A percentile compares a stretch with the other conserved stretches of the same genome.
Conservation (phyloP, 2,329 filamentous ascomycete genomes). For the Phaeosphaeria sp. region DNA sequence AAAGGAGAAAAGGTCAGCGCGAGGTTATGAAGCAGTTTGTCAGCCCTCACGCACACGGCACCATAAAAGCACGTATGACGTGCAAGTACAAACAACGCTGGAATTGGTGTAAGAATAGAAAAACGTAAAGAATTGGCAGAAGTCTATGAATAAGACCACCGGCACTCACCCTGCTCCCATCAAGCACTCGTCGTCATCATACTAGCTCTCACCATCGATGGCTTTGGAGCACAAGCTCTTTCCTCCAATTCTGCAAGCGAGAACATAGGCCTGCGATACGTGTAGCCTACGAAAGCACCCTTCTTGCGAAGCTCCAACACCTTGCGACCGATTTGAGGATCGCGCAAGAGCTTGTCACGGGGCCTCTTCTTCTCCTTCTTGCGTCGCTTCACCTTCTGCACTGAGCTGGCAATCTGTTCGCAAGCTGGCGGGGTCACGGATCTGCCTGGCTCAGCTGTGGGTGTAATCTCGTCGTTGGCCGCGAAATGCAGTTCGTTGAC, state of each 20-base stretch:
- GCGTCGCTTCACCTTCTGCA: conserved; percentile 51
- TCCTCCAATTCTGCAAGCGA: conserved; percentile 38
- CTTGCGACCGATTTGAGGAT: conserved; percentile 67
- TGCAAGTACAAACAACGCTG: not conserved
- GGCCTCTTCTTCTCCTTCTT: conserved; percentile 77
- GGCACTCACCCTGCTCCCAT: not conserved
- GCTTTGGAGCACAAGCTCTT: conserved; percentile 10
- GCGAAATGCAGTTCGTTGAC: not conserved
- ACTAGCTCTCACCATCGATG: conserved; percentile 3
- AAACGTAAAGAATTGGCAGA: too few species aligned
- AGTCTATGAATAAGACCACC: too few species aligned
- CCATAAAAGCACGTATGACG: not conserved
- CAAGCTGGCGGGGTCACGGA: not conserved
- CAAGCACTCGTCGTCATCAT: conserved; percentile 17
- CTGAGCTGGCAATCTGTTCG: conserved; percentile 7
- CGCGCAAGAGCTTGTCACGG: conserved; percentile 83
- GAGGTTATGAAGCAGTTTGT: not conserved
- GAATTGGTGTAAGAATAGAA: not conserved
- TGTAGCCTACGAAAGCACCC: conserved; percentile 88
- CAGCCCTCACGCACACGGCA: not conserved
- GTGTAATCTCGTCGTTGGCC: conserved; percentile 2
- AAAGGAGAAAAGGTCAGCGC: not conserved
- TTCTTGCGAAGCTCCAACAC: conserved; percentile 83
- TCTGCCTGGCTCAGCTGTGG: not conserved
- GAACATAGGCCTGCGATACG: conserved; percentile 67